Base-by-base conservation (phyloP, 768 basidiomycete genomes). In the Xerocomellus amylosporus region DNA sequence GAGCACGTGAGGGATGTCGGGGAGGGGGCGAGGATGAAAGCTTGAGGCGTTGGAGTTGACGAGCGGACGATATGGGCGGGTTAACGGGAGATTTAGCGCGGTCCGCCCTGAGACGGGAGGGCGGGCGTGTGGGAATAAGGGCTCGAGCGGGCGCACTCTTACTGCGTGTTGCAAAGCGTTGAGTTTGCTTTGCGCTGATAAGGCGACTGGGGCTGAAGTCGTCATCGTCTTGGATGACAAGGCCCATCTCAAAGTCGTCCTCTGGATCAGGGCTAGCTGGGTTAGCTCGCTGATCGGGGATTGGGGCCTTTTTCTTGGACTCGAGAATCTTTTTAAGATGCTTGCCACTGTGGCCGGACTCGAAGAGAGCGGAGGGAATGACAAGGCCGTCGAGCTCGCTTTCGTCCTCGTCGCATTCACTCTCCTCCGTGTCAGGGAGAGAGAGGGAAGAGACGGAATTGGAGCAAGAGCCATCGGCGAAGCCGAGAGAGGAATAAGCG, bases 231-330 rank as follows among this genome's bases (percentile, higher is more conserved):
- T 87, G 86, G 62, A 94, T 86, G 59, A 92, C 80, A 49, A 94
- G 84, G 14, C 91, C 91, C 56, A 80, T 80, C 71, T 94, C 91
- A 58, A 93, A 92, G 68, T 92, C 88, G 56, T 93, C 90, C 62
- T 93, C 91, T 13, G 77, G 82, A 68, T 90, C 83, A 15, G 84
- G 80, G 54, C 72, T 77, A 24, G 82, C 73, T 8, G 80, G 65
- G 59, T 82, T 86, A 59, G 79, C 68, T 19, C 72, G 72, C 22
- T 79, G 78, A 19, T 83, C 81, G 43, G 77, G 78, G 68, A 82
- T 78, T 61, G 83, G 83, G 22, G 71, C 63, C 60, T 75, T 79
- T 73, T 80, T 82, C 74, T 80, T 82, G 57, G 69, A 67, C 61
- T 83, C 82, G 38, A 82, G 73, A 36, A 83, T 75, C 63, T 75